These are phyloP conservation scores for Trypanosoma cruzi DNA, from an alignment of 208 protist genomes.

Conservation along the genomic window DNA sequence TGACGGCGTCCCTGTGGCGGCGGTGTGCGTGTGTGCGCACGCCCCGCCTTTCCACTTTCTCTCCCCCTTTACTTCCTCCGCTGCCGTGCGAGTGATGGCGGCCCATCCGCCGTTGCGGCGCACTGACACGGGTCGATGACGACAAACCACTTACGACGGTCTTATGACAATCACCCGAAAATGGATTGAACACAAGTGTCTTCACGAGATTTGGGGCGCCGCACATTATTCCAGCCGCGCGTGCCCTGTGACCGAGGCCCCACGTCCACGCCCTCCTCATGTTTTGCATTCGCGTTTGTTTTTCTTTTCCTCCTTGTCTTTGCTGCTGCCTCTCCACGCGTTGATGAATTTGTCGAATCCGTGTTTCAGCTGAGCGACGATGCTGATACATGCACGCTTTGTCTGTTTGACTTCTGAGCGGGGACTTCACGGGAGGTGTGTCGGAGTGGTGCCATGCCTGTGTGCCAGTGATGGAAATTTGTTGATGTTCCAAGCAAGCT, in stretches of 20 bases:
- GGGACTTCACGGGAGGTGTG: background rate
- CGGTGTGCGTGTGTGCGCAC: background rate
- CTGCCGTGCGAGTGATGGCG: background rate
- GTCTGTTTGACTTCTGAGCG: slow-evolving; percentile 46
- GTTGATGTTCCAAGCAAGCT: background rate
- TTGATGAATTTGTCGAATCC: slow-evolving; percentile 55
- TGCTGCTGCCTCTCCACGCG: slow-evolving; percentile 1
- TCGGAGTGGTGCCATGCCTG: background rate
- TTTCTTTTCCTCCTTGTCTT: background rate
- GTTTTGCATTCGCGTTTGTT: background rate
- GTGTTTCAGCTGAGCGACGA: slow-evolving; percentile 48
- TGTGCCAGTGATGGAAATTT: background rate
- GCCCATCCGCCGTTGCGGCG: background rate
- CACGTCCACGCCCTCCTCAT: background rate
- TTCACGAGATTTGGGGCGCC: slow-evolving; percentile 36
- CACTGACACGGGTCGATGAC: slow-evolving; percentile 8
- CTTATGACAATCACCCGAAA: slow-evolving; percentile 49
- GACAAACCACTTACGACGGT: slow-evolving; percentile 59
- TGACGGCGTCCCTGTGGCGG: background rate
- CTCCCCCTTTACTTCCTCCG: background rate
- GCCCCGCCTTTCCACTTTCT: background rate
- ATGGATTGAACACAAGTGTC: slow-evolving; percentile 69
- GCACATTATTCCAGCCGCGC: slow-evolving; percentile 58
- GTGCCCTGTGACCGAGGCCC: slow-evolving; percentile 44
- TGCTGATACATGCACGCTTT: slow-evolving; percentile 37